These are phyloP conservation scores for Saccharomyces hybrid DNA, from an alignment of 1,139 yeast species.

Conservation along the genomic window DNA sequence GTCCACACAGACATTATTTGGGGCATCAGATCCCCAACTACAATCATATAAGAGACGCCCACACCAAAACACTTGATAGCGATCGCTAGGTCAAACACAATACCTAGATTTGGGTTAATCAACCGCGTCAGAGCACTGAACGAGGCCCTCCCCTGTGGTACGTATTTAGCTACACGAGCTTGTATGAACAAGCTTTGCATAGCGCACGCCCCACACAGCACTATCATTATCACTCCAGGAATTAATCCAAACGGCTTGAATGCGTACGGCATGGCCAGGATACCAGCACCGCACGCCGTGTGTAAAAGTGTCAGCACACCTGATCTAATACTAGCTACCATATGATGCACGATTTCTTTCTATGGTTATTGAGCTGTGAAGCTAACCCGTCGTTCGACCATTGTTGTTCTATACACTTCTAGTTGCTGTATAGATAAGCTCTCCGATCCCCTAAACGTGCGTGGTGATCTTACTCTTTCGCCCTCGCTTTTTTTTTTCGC, in stretches of 20 bases:
- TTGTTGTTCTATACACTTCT: not conserved
- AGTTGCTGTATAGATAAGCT: not conserved
- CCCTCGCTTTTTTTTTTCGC: conserved; percentile 1
- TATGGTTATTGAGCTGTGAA: not conserved
- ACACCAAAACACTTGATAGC: conserved; percentile 87
- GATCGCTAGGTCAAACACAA: conserved; percentile 78
- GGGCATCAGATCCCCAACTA: conserved; percentile 73
- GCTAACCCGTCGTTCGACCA: not conserved
- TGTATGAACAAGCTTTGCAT: conserved; percentile 26
- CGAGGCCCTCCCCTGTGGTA: conserved; percentile 66
- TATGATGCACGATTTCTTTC: not conserved
- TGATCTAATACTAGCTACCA: conserved; percentile 15
- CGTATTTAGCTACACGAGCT: conserved; percentile 40
- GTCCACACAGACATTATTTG: conserved; percentile 41
- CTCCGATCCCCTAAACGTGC: not conserved
- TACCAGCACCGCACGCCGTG: conserved; percentile 71
- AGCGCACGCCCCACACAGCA: conserved; percentile 39
- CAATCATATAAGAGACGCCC: conserved; percentile 65
- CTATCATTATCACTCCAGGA: conserved; percentile 57
- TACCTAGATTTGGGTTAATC: conserved; percentile 68
- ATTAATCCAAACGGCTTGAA: conserved; percentile 77
- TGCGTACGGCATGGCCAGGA: conserved; percentile 90
- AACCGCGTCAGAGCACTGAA: conserved; percentile 73
- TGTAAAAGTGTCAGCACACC: conserved; percentile 53
- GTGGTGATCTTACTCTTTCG: not conserved